Percentiles rank a stretch among this genome's conserved stretches.
Evolutionary conservation across 192 early-diverging fungal species (phyloP).

Genomic region (Linnemannia elongata): DNA sequence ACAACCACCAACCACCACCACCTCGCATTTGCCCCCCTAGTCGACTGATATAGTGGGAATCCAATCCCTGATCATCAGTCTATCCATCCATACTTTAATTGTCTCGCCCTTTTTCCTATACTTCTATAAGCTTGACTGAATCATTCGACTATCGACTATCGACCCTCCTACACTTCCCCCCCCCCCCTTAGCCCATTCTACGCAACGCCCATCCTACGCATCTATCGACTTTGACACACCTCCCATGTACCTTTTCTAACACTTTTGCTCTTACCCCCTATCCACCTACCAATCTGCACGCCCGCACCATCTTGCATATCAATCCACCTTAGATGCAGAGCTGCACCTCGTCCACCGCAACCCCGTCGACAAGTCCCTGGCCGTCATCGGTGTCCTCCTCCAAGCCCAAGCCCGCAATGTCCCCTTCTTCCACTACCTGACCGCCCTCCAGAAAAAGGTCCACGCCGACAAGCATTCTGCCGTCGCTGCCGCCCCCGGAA

Average conservation of each 20-base stretch:
- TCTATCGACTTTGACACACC: no score
- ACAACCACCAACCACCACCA: background rate
- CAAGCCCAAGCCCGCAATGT: slow-evolving; percentile 48
- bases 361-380: slow-evolving; percentile 41
- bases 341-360: slow-evolving; percentile 69
- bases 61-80: no score
- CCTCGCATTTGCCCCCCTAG: background rate
- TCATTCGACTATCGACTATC: background rate
- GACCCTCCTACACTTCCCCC: no score
- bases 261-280: background rate
- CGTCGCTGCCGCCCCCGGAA: background rate
- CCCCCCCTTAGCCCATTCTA: no score
- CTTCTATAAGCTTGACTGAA: background rate
- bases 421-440: slow-evolving; percentile 52
- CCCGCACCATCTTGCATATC: slow-evolving; percentile 14
- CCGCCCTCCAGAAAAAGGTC: slow-evolving; percentile 23
- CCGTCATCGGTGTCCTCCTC: slow-evolving; percentile 66
- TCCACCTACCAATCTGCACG: background rate
- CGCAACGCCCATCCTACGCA: no score
- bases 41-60: background rate
- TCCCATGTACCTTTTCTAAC: no score
- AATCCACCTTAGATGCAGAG: slow-evolving; percentile 43
- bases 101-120: no score
- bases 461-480: slow-evolving; percentile 9
- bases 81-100: no score